Conservation (phyloP, 176 grass and related monocot genomes). For the Oryza glumipatula region DNA sequence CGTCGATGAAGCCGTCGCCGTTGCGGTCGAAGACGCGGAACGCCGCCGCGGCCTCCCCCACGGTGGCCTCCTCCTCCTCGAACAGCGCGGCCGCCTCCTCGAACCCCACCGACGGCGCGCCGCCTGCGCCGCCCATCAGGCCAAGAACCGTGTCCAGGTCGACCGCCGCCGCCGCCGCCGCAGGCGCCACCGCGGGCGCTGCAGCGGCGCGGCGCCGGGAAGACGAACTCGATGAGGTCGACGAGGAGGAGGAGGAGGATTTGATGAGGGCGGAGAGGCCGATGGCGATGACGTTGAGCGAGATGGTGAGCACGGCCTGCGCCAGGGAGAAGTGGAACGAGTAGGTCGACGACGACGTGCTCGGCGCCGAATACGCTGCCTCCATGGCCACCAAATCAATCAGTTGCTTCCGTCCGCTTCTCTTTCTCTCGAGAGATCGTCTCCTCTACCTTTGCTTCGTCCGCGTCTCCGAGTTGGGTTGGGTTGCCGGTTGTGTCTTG, state of each 20-base stretch:
- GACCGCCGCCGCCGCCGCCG: not conserved
- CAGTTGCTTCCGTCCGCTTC: not conserved
- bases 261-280: constrained; percentile 40
- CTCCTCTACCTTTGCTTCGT: not conserved
- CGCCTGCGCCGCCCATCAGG: constrained; percentile 31
- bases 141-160: constrained; percentile 52
- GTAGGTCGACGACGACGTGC: constrained; percentile 16
- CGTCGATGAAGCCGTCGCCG: constrained; percentile 72
- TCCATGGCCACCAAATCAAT: constrained; percentile 16
- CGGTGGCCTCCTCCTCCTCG: constrained; percentile 69
- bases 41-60: constrained; percentile 61
- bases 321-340: constrained; percentile 29
- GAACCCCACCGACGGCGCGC: constrained; percentile 34
- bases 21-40: constrained; percentile 81
- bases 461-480: not conserved
- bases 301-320: constrained; percentile 43
- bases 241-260: not conserved
- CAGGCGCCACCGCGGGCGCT: not conserved
- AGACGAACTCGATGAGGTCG: not conserved
- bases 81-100: constrained; percentile 68
- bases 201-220: not conserved
- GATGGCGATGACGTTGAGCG: constrained; percentile 42
- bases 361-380: constrained; percentile 2
- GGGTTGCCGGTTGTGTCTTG: not conserved
- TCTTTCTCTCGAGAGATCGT: not conserved